Percentiles rank a stretch among this genome's conserved stretches.
phyloP scores from a whole-genome alignment of 305 asterid genomes.

The Fraxinus nigra region DNA sequence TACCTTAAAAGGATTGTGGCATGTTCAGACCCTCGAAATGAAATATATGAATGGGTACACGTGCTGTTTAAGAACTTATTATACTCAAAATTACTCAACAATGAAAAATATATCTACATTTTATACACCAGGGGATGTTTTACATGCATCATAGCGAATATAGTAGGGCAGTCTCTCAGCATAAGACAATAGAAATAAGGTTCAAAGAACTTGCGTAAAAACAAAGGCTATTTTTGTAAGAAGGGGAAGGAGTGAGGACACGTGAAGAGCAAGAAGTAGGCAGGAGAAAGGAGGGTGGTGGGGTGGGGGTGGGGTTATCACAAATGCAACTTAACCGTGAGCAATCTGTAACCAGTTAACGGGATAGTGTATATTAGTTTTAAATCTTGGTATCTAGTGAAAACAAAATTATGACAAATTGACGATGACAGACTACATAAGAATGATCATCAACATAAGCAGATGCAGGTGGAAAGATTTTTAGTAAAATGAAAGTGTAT shows the following conservation, averaged over 20 bases:
- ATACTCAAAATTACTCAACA: background rate
- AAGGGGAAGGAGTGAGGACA: background rate
- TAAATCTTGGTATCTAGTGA: background rate
- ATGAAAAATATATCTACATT: background rate
- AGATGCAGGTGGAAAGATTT: background rate
- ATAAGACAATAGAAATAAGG: background rate
- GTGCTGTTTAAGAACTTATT: background rate
- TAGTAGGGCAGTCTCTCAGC: background rate
- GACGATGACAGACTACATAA: background rate
- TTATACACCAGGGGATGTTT: background rate
- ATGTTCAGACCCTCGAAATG: background rate
- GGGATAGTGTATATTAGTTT: background rate
- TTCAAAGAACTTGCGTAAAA: background rate
- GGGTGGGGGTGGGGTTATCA: background rate
- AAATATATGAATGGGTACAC: background rate
- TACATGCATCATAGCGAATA: background rate
- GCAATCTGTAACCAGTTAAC: background rate
- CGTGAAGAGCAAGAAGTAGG: background rate
- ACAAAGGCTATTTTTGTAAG: background rate
- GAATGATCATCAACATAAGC: background rate
- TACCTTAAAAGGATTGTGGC: background rate
- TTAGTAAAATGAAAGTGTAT: background rate
- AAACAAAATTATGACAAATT: background rate
- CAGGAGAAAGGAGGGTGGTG: background rate
- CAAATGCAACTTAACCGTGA: background rate